phyloP scores from a whole-genome alignment of 495 filamentous ascomycete species.

The Apodospora peruviana region DNA sequence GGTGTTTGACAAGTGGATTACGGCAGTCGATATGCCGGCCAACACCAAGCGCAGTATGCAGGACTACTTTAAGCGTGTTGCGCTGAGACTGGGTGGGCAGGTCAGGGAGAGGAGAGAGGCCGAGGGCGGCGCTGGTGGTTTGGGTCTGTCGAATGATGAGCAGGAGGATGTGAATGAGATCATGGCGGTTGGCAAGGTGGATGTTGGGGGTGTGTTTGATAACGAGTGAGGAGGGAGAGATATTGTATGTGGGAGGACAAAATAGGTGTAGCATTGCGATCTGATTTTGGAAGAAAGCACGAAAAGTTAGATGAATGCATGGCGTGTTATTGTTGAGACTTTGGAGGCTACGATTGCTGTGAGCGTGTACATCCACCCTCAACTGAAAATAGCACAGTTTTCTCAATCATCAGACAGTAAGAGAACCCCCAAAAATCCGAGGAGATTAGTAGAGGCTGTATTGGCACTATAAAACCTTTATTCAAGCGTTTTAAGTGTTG shows the following conservation, averaged over 20 bases:
- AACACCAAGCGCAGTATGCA: conserved; percentile 83
- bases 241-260: not conserved
- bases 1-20: conserved; percentile 89
- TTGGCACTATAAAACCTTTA: too few species aligned
- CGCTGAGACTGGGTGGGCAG: conserved; percentile 72
- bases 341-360: too few species aligned
- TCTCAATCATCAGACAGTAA: too few species aligned
- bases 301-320: not conserved
- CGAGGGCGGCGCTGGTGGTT: conserved; percentile 78
- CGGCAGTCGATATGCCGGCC: conserved; percentile 48
- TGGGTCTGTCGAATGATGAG: conserved; percentile 84
- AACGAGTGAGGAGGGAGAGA: conserved; percentile 16
- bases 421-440: too few species aligned
- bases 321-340: not conserved
- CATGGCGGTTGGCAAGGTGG: conserved; percentile 90
- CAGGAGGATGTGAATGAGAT: conserved; percentile 90
- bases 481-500: too few species aligned
- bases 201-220: conserved; percentile 64
- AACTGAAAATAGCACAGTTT: too few species aligned
- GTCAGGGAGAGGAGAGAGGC: conserved; percentile 84
- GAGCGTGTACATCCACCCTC: too few species aligned
- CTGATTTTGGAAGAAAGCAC: too few species aligned
- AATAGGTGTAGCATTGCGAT: not conserved
- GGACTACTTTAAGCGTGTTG: conserved; percentile 95
- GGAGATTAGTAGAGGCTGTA: too few species aligned